A percentile compares a stretch with the other conserved stretches of the same genome.
phyloP scores from a whole-genome alignment of 164 flowering plant genomes.

The Stephania cephalantha region DNA sequence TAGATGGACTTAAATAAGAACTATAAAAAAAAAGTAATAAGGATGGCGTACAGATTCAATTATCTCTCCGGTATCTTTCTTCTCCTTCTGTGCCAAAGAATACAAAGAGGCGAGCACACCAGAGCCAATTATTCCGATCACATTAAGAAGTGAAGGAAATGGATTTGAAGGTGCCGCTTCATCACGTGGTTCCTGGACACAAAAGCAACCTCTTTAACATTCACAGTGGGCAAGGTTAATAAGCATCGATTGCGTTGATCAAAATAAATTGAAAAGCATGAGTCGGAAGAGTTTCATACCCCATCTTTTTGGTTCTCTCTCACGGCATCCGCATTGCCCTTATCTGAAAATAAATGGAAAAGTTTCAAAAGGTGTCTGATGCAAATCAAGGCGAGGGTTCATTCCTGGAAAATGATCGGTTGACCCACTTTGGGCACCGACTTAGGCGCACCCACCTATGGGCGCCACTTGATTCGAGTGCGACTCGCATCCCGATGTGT shows the following conservation, averaged over 20 bases:
- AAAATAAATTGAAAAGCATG: not conserved
- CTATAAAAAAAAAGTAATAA: not conserved
- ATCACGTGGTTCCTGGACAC: conserved; percentile 34
- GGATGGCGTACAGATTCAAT: conserved; percentile 58
- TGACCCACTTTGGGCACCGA: no score
- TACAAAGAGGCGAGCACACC: conserved; percentile 76
- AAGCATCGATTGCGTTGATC: conserved; percentile 2
- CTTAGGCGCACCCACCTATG: no score
- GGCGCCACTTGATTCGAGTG: no score
- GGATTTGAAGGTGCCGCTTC: conserved; percentile 34
- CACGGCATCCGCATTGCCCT: conserved; percentile 17
- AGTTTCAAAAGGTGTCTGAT: not conserved
- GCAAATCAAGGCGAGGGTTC: not conserved
- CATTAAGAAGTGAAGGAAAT: conserved; percentile 57
- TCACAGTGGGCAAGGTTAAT: not conserved
- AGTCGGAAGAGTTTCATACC: conserved; percentile 28
- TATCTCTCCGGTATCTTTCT: conserved; percentile 37
- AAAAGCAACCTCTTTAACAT: conserved; percentile 13
- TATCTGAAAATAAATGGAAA: conserved; percentile 25
- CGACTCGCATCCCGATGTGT: no score
- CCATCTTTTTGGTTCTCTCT: conserved; percentile 23
- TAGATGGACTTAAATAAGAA: not conserved
- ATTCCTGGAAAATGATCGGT: not conserved
- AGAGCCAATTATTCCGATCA: conserved; percentile 52
- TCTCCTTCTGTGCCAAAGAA: conserved; percentile 57